Conservation (phyloP, 306 rosid species). For the Carpinus viminea region DNA sequence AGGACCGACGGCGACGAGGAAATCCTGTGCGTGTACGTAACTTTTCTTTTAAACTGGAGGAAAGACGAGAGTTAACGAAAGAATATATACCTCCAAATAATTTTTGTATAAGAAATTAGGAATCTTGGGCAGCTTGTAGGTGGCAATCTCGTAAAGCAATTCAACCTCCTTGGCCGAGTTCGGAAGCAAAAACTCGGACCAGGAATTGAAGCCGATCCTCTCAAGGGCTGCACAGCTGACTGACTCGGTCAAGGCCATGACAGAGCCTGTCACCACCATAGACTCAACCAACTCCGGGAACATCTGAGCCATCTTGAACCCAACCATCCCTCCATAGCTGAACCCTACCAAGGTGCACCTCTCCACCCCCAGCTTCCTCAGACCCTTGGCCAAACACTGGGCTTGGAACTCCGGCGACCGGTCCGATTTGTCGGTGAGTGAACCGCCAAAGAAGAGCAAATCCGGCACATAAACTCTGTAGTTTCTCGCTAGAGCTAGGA, state of each 20-base stretch:
- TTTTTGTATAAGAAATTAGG: conserved; percentile 36
- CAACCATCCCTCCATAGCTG: conserved; percentile 54
- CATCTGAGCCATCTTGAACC: conserved; percentile 41
- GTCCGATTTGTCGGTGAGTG: conserved; percentile 34
- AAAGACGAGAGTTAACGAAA: too few species aligned
- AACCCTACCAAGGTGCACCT: conserved; percentile 39
- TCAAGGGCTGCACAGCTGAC: conserved; percentile 20
- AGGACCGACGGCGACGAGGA: too few species aligned
- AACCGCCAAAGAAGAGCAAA: conserved; percentile 43
- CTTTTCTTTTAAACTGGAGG: too few species aligned
- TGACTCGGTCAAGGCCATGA: conserved; percentile 34
- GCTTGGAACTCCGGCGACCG: conserved; percentile 48
- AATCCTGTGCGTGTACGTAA: too few species aligned
- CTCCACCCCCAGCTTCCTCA: conserved; percentile 43
- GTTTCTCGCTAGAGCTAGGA: conserved; percentile 26
- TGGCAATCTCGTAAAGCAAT: conserved; percentile 12
- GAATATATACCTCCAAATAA: conserved; percentile 27
- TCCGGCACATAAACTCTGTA: conserved; percentile 46
- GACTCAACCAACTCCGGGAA: conserved; percentile 41
- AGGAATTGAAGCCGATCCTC: conserved; percentile 29
- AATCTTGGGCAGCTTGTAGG: conserved; percentile 24
- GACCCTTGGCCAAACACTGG: conserved; percentile 42
- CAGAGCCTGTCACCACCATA: conserved; percentile 37
- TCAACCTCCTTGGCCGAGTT: conserved; percentile 26
- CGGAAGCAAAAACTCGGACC: conserved; percentile 43